A percentile compares a stretch with the other conserved stretches of the same genome.
phyloP scores from a whole-genome alignment of 2,329 filamentous ascomycete species.

The Calonectria hongkongensis region DNA sequence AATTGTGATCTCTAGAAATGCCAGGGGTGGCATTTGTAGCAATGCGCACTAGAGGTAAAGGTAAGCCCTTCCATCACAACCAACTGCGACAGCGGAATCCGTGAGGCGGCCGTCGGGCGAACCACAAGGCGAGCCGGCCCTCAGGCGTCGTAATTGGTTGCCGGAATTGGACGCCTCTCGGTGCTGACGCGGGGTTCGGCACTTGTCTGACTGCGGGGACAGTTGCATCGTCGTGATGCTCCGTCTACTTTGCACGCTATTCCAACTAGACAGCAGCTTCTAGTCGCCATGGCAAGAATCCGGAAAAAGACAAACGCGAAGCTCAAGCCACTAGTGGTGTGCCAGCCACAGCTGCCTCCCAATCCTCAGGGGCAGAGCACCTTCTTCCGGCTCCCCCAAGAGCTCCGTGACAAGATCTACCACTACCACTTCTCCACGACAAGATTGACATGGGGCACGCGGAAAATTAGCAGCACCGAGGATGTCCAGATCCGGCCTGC shows the following conservation, averaged over 20 bases:
- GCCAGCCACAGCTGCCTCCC: neutral
- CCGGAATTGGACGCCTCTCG: neutral
- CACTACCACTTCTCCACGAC: neutral
- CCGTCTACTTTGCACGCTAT: neutral
- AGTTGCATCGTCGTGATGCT: neutral
- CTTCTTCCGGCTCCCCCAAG: neutral
- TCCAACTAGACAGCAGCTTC: neutral
- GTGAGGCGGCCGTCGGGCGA: neutral
- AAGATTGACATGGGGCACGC: neutral
- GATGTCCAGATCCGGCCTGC: neutral
- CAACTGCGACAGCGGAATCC: neutral
- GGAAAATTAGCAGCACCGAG: neutral
- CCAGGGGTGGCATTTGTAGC: neutral
- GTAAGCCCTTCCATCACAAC: neutral
- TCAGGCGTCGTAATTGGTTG: neutral
- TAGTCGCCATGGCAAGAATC: neutral
- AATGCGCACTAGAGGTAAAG: neutral
- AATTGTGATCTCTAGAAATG: neutral
- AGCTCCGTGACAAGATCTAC: neutral
- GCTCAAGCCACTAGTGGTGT: neutral
- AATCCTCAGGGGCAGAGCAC: neutral
- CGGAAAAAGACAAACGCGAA: neutral
- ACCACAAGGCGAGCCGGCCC: neutral
- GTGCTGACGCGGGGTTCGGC: neutral
- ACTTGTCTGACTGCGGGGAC: slow-evolving; percentile 1